Percentiles rank a stretch among this genome's conserved stretches.
Evolutionary conservation across 768 basidiomycete genomes (phyloP).

Genomic region (Hygrophoropsis aurantiaca): DNA sequence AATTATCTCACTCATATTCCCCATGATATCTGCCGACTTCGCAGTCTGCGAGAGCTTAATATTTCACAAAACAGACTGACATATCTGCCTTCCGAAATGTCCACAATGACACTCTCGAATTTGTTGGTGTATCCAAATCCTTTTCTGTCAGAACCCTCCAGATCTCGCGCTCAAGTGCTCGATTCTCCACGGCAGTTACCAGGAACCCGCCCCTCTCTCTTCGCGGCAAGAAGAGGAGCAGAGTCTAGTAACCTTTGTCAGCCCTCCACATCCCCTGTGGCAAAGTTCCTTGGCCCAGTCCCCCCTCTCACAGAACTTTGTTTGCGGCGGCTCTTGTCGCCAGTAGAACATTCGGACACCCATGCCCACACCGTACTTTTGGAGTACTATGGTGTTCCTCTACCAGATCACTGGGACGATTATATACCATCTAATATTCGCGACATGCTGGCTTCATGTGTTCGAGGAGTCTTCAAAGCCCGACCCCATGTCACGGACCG

Average conservation of each 20-base stretch:
- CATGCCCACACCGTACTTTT: conserved; percentile 14
- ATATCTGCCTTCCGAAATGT: conserved; percentile 67
- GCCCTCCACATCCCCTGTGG: conserved; percentile 17
- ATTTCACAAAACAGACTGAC: conserved; percentile 56
- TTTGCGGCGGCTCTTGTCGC: conserved; percentile 36
- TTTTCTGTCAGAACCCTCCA: conserved; percentile 42
- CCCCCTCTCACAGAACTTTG: conserved; percentile 38
- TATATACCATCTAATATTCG: conserved; percentile 23
- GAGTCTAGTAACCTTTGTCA: conserved; percentile 1
- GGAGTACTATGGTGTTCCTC: conserved; percentile 27
- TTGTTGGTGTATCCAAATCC: conserved; percentile 60
- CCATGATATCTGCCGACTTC: conserved; percentile 57
- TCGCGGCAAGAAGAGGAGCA: conserved; percentile 9
- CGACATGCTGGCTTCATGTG: conserved; percentile 22
- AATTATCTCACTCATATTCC: conserved; percentile 60
- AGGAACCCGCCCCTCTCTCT: conserved; percentile 11
- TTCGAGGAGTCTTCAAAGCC: conserved; percentile 24
- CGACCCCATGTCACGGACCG: conserved; percentile 6
- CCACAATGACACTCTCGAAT: conserved; percentile 49
- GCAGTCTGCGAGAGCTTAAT: conserved; percentile 58
- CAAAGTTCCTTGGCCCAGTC: conserved; percentile 15
- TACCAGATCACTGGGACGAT: conserved; percentile 26
- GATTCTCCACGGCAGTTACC: conserved; percentile 1
- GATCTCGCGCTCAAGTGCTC: conserved; percentile 10
- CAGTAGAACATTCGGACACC: conserved; percentile 7